phyloP scores from a whole-genome alignment of 176 grass and related monocot species.

The Paspalum vaginatum region DNA sequence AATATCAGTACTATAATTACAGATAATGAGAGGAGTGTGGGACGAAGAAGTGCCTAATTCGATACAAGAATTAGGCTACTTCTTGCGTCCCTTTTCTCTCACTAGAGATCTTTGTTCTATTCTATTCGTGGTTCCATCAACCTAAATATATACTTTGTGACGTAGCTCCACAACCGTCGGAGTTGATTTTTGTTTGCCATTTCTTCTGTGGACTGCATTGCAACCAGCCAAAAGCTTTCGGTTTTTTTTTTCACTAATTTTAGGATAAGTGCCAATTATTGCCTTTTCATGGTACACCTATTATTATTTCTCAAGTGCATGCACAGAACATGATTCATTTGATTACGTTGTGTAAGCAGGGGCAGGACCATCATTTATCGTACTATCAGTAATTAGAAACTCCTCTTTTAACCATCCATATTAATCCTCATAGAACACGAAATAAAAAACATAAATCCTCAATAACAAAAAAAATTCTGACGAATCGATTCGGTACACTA shows the following conservation, averaged over 20 bases:
- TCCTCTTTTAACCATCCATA: too few species aligned
- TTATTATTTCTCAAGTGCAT: neutral
- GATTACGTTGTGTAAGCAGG: too few species aligned
- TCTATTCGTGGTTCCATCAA: neutral
- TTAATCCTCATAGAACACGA: too few species aligned
- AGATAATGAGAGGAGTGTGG: constrained; percentile 16
- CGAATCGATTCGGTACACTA: too few species aligned
- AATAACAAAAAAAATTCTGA: too few species aligned
- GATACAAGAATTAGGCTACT: constrained; percentile 43
- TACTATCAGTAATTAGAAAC: too few species aligned
- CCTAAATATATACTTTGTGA: constrained; percentile 41
- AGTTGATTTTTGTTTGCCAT: constrained; percentile 44
- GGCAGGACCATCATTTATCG: too few species aligned
- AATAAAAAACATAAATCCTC: too few species aligned
- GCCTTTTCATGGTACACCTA: neutral
- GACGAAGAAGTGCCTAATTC: constrained; percentile 61
- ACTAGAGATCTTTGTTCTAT: neutral
- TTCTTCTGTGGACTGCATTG: constrained; percentile 31
- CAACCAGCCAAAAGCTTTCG: neutral
- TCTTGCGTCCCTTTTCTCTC: constrained; percentile 44
- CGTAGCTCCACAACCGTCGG: constrained; percentile 1
- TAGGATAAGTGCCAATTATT: neutral
- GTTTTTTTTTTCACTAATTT: constrained; percentile 22
- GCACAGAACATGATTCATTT: neutral
- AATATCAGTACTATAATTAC: neutral